Percentiles rank a stretch among this genome's conserved stretches.
These are phyloP conservation scores for Sordariomycetes sp. DNA, from an alignment of 2,329 filamentous ascomycete species.

Conservation along the genomic window DNA sequence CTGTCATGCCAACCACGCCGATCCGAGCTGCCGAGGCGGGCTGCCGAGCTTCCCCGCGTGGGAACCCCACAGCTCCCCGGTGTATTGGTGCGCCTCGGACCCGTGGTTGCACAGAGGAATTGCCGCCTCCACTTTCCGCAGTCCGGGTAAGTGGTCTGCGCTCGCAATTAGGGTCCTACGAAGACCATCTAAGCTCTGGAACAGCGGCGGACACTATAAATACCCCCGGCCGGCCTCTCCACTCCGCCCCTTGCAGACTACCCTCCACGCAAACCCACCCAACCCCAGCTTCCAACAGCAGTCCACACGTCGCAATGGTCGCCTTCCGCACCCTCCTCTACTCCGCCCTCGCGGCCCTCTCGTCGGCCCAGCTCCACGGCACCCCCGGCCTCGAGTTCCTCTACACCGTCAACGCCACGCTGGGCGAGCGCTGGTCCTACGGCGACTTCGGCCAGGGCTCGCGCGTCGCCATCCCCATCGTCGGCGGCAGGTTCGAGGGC, in stretches of 20 bases:
- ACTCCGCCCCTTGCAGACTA: not conserved
- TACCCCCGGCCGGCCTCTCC: too few species aligned
- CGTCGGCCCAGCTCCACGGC: not conserved
- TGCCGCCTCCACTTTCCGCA: too few species aligned
- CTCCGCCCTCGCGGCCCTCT: not conserved
- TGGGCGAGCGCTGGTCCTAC: slow-evolving; percentile 9
- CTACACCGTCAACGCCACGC: slow-evolving; percentile 3
- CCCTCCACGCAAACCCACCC: not conserved
- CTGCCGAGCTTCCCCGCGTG: not conserved
- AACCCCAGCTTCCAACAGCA: not conserved
- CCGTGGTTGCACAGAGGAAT: too few species aligned
- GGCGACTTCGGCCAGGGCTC: slow-evolving; percentile 21
- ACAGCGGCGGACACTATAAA: too few species aligned
- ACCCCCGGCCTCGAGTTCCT: slow-evolving; percentile 4
- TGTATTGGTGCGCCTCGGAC: too few species aligned
- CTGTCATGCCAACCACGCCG: not conserved
- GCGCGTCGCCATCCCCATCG: slow-evolving; percentile 21
- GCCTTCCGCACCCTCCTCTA: not conserved
- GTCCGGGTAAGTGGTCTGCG: too few species aligned
- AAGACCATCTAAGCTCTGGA: too few species aligned
- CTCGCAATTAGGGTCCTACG: too few species aligned
- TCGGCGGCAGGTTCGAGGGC: slow-evolving; percentile 22
- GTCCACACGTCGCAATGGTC: not conserved
- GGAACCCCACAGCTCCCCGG: too few species aligned
- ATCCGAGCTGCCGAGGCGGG: not conserved